Base-by-base conservation (phyloP, 768 basidiomycete genomes). In the Pulveroboletus ravenelii region DNA sequence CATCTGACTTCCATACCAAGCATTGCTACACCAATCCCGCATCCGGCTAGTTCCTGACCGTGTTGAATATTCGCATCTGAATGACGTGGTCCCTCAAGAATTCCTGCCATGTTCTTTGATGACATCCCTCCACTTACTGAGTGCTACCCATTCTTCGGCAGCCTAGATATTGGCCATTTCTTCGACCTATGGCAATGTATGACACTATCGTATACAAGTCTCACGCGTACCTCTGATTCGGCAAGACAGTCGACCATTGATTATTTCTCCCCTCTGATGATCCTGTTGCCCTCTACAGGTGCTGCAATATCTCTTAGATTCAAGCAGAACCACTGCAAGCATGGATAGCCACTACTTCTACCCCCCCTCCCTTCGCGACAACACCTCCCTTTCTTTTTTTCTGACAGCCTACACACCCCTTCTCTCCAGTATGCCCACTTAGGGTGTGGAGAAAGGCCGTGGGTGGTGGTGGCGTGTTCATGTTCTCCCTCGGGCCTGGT, bases 351-450 rank as follows among this genome's bases (percentile, higher is more conserved):
- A 43, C 34, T 32, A 41, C 15, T 48, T 42, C 12, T 1, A 23
- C 38, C 12, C 20, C 38, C 12, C 20, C 13, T 37, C 17, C 30
- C 51, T 23, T 41, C 20, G 18, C 20, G 6, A 43, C 27, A 37
- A 50, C 23, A 1, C 15, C 45, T 20, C 30, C 17, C 5, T 10
- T 46, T 15, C n/a, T 15, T 2, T 14, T 23, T 23, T 23, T 7
- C 6, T 17, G 23, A 36, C 35, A 57, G 45, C 47, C 52, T 23
- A 4, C 20, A 47, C 20, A 45, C 29, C 6, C 52, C 38, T 47
- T 34, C 14, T 55, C 57, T 56, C 58, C 36, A 56, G 57, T 18
- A 45, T 41, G 53, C 57, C 58, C 48, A 55, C 48, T 38, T 37
- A 55, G 53, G 58, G 57, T 45, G 53, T 53, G 36, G 57, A 55